These are phyloP conservation scores for Candida stauntonica DNA, from an alignment of 805 yeast species.

Conservation along the genomic window DNA sequence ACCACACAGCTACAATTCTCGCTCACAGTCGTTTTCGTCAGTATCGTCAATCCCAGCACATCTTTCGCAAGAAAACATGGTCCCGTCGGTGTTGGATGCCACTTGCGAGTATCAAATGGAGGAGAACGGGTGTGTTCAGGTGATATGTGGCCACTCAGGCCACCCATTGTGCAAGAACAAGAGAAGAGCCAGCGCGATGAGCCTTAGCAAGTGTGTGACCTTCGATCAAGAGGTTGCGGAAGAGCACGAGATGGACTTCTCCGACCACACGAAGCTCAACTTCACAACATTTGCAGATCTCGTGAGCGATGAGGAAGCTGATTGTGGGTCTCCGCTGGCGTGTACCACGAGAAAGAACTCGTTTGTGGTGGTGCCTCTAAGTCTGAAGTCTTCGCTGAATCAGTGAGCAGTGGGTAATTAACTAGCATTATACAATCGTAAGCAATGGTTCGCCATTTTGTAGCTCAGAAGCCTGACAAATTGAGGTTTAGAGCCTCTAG, in stretches of 20 bases:
- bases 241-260: constrained; percentile 17
- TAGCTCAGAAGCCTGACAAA: no score
- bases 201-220: constrained; percentile 1
- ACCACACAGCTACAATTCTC: constrained; percentile 5
- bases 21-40: constrained; percentile 14
- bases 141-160: constrained; percentile 15
- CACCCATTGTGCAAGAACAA: constrained; percentile 12
- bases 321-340: not conserved
- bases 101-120: constrained; percentile 3
- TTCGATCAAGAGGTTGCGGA: constrained; percentile 2
- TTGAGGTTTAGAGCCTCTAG: not conserved
- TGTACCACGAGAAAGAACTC: constrained; percentile 13
- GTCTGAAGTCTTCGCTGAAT: constrained; percentile 3
- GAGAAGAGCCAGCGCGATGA: constrained; percentile 2
- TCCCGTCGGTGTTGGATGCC: constrained; percentile 18
- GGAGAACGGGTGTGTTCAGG: constrained; percentile 4
- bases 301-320: constrained; percentile 20
- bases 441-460: no score
- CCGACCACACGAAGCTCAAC: constrained; percentile 24
- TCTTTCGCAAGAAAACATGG: constrained; percentile 12
- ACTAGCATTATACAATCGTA: no score
- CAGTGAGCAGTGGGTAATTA: no score
- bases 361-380: constrained; percentile 12
- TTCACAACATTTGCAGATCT: constrained; percentile 26
- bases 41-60: constrained; percentile 14